These are phyloP conservation scores for Rhizopogon vinicolor DNA, from an alignment of 768 basidiomycete species.

Conservation along the genomic window DNA sequence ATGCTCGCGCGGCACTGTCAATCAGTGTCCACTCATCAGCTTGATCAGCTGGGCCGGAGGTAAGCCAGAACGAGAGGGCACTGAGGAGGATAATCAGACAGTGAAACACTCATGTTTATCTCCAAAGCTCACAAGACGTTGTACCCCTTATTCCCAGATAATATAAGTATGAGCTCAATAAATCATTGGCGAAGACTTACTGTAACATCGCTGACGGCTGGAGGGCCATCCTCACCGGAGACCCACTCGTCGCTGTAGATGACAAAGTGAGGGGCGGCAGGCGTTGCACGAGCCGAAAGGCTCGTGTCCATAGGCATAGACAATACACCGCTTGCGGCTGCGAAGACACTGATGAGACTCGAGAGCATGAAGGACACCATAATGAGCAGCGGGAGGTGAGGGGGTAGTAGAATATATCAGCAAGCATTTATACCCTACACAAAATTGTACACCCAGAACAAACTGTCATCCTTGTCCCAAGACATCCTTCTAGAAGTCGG, in stretches of 20 bases:
- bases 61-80: constrained; percentile 50
- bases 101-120: not conserved
- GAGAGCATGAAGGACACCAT: constrained; percentile 5
- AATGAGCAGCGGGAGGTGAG: not conserved
- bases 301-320: not conserved
- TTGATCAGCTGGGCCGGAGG: constrained; percentile 56
- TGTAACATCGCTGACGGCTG: constrained; percentile 24
- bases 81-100: constrained; percentile 15
- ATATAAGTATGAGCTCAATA: not conserved
- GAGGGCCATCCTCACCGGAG: constrained; percentile 35
- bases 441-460: too few species aligned
- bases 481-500: not conserved
- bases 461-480: not conserved
- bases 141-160: constrained; percentile 36
- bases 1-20: constrained; percentile 38
- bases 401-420: not conserved
- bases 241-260: constrained; percentile 34
- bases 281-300: constrained; percentile 4
- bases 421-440: constrained; percentile 3
- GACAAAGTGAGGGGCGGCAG: constrained; percentile 35
- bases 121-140: constrained; percentile 48
- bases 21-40: constrained; percentile 51
- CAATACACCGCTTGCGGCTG: not conserved
- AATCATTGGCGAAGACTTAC: constrained; percentile 14
- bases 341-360: not conserved